Evolutionary conservation across 352 stramenopile species (phyloP).

Genomic region (Pythium periplocum): DNA sequence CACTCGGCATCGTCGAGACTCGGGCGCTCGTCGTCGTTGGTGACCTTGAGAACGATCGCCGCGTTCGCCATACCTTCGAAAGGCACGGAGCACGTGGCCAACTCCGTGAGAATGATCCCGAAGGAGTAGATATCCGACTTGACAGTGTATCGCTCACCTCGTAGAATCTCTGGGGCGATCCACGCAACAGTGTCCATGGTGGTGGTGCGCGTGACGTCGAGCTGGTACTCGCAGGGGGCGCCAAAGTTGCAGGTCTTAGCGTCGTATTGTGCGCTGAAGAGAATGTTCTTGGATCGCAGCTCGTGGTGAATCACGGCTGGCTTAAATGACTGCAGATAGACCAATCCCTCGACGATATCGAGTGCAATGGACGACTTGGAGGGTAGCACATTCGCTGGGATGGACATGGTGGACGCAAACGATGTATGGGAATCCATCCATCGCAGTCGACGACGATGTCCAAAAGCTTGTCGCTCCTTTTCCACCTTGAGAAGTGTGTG

Average conservation of each 20-base stretch:
- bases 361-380: constrained; percentile 16
- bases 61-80: constrained; percentile 60
- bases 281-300: constrained; percentile 9
- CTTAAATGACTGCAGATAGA: constrained; percentile 11
- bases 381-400: constrained; percentile 3
- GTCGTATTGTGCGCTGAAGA: constrained; percentile 5
- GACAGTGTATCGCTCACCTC: constrained; percentile 8
- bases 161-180: constrained; percentile 11
- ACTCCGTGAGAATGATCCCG: constrained; percentile 12
- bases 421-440: constrained; percentile 11
- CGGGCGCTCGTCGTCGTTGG: constrained; percentile 44
- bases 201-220: constrained; percentile 8
- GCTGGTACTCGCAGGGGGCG: background rate
- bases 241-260: constrained; percentile 6
- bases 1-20: constrained; percentile 8
- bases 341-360: constrained; percentile 8
- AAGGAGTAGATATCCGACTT: constrained; percentile 14
- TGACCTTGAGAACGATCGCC: constrained; percentile 64
- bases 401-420: constrained; percentile 11
- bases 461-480: constrained; percentile 1
- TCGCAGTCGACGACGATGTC: constrained; percentile 2
- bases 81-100: constrained; percentile 29
- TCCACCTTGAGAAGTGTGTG: constrained; percentile 5
- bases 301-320: constrained; percentile 13
- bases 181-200: constrained; percentile 10